These are phyloP conservation scores for Venturia effusa DNA, from an alignment of 2,329 filamentous ascomycete genomes.

Conservation along the genomic window DNA sequence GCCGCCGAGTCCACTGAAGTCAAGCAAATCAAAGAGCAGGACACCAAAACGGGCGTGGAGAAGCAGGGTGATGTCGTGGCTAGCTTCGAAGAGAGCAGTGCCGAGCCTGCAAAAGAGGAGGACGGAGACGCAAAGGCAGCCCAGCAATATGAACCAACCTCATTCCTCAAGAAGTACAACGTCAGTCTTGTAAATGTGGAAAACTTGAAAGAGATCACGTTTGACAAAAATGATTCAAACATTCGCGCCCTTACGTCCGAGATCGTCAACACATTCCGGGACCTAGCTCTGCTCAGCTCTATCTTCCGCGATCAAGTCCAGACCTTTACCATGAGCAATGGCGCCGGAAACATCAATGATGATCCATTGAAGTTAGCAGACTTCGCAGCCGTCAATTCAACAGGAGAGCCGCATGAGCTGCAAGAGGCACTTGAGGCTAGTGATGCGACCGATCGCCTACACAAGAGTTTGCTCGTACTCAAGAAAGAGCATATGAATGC, in stretches of 20 bases:
- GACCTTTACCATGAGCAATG: conserved; percentile 92
- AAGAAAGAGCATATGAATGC: conserved; percentile 99
- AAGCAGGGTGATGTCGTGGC: conserved; percentile 91
- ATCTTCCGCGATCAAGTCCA: conserved; percentile 96
- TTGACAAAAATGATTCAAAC: conserved; percentile 79
- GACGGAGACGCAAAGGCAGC: conserved; percentile 13
- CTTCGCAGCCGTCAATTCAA: conserved; percentile 94
- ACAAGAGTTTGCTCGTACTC: conserved; percentile 80
- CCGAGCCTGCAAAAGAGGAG: conserved; percentile 40
- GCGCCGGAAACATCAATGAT: conserved; percentile 85
- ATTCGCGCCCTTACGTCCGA: conserved; percentile 91
- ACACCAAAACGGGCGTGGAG: conserved; percentile 40
- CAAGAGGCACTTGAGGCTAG: conserved; percentile 84
- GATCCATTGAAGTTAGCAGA: conserved; percentile 93
- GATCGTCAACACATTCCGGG: conserved; percentile 98
- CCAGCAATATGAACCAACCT: conserved; percentile 70
- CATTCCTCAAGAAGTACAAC: conserved; percentile 81
- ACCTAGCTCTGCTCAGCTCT: conserved; percentile 86
- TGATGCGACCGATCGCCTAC: conserved; percentile 84
- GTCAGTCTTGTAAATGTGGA: conserved; percentile 94
- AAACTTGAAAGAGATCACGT: conserved; percentile 78
- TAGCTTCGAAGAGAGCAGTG: conserved; percentile 79
- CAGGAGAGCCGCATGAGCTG: conserved; percentile 80
- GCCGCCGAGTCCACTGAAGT: conserved; percentile 25
- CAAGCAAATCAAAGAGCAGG: conserved; percentile 28